Base-by-base conservation (phyloP, 108 stramenopile genomes). In the Nitzschia putrida region DNA sequence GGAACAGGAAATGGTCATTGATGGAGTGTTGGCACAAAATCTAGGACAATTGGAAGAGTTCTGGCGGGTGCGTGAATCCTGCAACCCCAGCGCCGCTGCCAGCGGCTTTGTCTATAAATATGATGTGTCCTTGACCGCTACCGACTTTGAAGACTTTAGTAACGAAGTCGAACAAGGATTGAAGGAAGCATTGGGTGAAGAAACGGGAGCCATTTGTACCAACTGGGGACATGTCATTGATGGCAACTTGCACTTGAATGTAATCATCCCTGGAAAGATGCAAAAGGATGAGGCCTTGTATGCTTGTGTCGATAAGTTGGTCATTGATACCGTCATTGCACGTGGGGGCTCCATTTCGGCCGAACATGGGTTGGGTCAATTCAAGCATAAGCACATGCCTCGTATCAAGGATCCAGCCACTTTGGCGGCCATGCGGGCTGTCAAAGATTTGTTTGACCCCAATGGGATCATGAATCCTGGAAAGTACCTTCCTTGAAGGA, bases 341-440 rank as follows among this genome's bases (percentile, higher is more conserved):
- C 68, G 81, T 13, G 79, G 83, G n/a, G 98, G 98, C n/a, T 96
- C 95, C 58, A 95, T 99, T 25, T 95, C 94, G 23, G 99, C 99
- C 8, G 99, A 99, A 79, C 99, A 99, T 79, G 99, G 99, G 42
- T 71, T 99, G 45, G 98, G 98, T 21, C 93, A 96, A 81, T 80
- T 83, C 67, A 99, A 99, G 71, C 68, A 82, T 57, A 69, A 45
- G 68, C 82, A 53, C 57, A 78, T 68, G 81, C 45, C 68, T 7
- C 64, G 49, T 52, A 64, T 66, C 52, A 88, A 88, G 52, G 77
- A 75, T 40, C 39, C 57, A 18, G 53, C 60, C 21, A 78, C 74
- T 8, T 59, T 94, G 63, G 64, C 72, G 20, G 57, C 78, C 0
- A 94, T 94, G 93, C 59, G 57, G 26, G 25, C 57, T n/a, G 42